These are phyloP conservation scores for Clonostachys byssicola DNA, from an alignment of 2,329 filamentous ascomycete genomes.

Conservation along the genomic window DNA sequence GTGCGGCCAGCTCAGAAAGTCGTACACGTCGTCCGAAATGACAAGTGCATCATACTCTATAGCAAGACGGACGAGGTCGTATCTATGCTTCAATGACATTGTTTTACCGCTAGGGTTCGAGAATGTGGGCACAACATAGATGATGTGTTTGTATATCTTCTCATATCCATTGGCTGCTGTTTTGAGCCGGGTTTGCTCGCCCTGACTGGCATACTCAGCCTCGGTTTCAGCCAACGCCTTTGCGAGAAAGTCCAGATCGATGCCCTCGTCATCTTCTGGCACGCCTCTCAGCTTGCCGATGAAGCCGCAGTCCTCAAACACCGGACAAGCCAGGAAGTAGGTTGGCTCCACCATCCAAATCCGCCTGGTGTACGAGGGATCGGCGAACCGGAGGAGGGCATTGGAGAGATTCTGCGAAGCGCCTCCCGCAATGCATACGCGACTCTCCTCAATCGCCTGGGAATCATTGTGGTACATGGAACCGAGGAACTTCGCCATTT, in stretches of 20 bases:
- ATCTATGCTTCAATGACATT: constrained; percentile 52
- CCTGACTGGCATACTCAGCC: background rate
- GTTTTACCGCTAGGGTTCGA: constrained; percentile 64
- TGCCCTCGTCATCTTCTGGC: constrained; percentile 45
- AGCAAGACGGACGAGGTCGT: constrained; percentile 54
- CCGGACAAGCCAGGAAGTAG: constrained; percentile 58
- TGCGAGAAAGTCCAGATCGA: constrained; percentile 9
- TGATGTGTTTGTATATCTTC: constrained; percentile 62
- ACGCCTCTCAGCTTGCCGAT: constrained; percentile 47
- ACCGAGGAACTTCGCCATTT: constrained; percentile 4
- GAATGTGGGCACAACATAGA: constrained; percentile 67
- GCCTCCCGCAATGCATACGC: constrained; percentile 6
- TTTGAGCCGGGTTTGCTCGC: constrained; percentile 38
- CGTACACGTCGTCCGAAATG: constrained; percentile 69
- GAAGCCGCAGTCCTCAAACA: constrained; percentile 60
- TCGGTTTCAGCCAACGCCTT: background rate
- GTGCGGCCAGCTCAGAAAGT: constrained; percentile 57
- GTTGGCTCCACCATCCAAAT: constrained; percentile 60
- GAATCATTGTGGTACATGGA: background rate
- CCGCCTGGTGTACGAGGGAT: constrained; percentile 54
- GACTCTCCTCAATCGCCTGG: background rate
- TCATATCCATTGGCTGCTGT: constrained; percentile 42
- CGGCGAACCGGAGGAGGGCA: constrained; percentile 38
- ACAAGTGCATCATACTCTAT: constrained; percentile 61
- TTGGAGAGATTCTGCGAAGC: constrained; percentile 6